These are phyloP conservation scores for Aspergillus chevalieri DNA, from an alignment of 2,329 filamentous ascomycete genomes.

Conservation along the genomic window DNA sequence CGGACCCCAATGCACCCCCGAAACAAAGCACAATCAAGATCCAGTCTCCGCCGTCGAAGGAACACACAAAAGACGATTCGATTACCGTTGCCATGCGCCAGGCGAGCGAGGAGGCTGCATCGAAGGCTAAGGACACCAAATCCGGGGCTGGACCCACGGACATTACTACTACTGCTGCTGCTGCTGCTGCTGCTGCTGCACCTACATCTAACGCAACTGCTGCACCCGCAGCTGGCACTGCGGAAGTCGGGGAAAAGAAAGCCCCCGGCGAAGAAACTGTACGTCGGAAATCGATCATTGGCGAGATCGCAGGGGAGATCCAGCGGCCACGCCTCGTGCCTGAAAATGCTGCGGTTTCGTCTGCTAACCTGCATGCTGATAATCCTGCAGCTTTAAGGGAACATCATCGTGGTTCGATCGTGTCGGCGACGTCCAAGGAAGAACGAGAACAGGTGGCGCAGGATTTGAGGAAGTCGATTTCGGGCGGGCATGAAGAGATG, in stretches of 20 bases:
- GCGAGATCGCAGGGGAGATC: conserved; percentile 20
- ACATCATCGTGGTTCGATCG: conserved; percentile 33
- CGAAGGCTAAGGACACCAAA: conserved; percentile 29
- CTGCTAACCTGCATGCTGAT: conserved; percentile 33
- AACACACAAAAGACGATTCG: conserved; percentile 30
- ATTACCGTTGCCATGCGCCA: conserved; percentile 39
- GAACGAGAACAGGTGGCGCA: conserved; percentile 30
- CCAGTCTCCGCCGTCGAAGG: conserved; percentile 33
- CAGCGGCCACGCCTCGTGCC: conserved; percentile 29
- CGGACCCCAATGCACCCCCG: conserved; percentile 11
- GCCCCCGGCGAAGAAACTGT: conserved; percentile 12
- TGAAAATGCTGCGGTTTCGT: conserved; percentile 32
- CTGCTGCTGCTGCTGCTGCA: conserved; percentile 4
- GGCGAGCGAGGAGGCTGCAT: conserved; percentile 36
- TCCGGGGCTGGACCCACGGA: conserved; percentile 6
- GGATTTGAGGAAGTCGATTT: conserved; percentile 35
- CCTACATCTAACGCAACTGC: conserved; percentile 11
- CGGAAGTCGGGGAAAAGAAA: conserved; percentile 9
- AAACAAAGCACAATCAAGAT: conserved; percentile 37
- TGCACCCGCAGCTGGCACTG: conserved; percentile 10
- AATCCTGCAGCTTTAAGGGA: conserved; percentile 31
- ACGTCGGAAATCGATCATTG: conserved; percentile 25
- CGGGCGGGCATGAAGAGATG: conserved; percentile 20
- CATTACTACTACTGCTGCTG: conserved; percentile 3
- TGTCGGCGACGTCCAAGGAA: conserved; percentile 27